phyloP scores from a whole-genome alignment of 148 eudicot genomes.

The Camellia sinensis region DNA sequence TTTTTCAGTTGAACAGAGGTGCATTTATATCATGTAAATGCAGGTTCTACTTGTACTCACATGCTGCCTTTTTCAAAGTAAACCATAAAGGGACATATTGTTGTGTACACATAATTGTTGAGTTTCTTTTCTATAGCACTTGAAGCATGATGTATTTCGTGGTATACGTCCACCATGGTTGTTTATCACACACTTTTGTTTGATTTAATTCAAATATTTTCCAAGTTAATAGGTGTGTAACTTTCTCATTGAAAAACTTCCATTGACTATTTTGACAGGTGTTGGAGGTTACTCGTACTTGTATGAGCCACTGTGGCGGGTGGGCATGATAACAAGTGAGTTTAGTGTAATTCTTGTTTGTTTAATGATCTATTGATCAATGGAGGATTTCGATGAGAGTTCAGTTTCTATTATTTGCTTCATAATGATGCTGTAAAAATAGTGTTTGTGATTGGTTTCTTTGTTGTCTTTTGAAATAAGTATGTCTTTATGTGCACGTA shows the following conservation, averaged over 20 bases:
- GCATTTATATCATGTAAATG: not conserved
- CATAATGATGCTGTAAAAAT: not conserved
- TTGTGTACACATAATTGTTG: too few relatives aligned
- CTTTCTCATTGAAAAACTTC: not conserved
- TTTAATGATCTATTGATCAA: not conserved
- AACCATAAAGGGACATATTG: too few relatives aligned
- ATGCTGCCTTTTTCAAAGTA: not conserved
- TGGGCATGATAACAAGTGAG: constrained; percentile 87
- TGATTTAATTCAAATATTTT: not conserved
- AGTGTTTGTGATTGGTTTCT: not conserved
- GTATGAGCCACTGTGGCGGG: constrained; percentile 86
- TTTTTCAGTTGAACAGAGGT: not conserved
- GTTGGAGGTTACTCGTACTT: constrained; percentile 82
- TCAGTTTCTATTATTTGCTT: not conserved
- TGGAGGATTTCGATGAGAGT: not conserved
- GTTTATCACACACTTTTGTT: not conserved
- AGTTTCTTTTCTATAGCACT: not conserved
- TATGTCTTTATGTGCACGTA: not conserved
- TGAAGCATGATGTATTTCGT: not conserved
- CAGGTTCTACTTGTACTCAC: not conserved
- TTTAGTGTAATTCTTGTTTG: constrained; percentile 2
- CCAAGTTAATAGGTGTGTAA: not conserved
- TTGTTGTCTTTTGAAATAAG: not conserved
- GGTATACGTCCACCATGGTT: not conserved
- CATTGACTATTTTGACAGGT: constrained; percentile 38